These are phyloP conservation scores for Penicillium sp. DNA, from an alignment of 2,329 filamentous ascomycete species.

Conservation along the genomic window DNA sequence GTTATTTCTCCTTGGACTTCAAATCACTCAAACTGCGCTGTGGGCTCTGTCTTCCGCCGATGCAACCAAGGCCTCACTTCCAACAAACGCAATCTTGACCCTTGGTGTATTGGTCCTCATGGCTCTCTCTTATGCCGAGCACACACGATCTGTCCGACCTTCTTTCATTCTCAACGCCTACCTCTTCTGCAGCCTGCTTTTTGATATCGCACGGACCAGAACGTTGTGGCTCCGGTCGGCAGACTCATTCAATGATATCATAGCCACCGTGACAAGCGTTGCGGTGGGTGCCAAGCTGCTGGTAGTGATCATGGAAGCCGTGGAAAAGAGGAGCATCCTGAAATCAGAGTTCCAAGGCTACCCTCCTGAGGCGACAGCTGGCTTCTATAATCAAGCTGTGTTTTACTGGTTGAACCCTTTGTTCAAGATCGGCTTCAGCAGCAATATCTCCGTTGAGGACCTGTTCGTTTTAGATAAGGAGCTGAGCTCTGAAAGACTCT, in stretches of 20 bases:
- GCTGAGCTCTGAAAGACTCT: slow-evolving; percentile 43
- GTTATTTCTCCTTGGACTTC: slow-evolving; percentile 33
- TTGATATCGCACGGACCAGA: slow-evolving; percentile 49
- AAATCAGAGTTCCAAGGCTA: slow-evolving; percentile 39
- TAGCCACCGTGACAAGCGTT: slow-evolving; percentile 47
- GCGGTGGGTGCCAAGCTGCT: slow-evolving; percentile 46
- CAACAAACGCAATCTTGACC: slow-evolving; percentile 32
- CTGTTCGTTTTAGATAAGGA: slow-evolving; percentile 49
- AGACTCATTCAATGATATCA: slow-evolving; percentile 30
- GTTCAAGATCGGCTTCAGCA: slow-evolving; percentile 51
- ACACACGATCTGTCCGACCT: slow-evolving; percentile 46
- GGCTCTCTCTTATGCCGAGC: slow-evolving; percentile 50
- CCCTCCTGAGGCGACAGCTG: slow-evolving; percentile 55
- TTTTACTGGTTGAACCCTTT: slow-evolving; percentile 59
- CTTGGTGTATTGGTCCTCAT: slow-evolving; percentile 33
- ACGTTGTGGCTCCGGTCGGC: slow-evolving; percentile 44
- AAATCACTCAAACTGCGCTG: slow-evolving; percentile 39
- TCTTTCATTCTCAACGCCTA: slow-evolving; percentile 52
- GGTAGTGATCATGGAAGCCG: slow-evolving; percentile 47
- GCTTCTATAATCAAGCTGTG: slow-evolving; percentile 50
- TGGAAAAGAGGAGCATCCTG: slow-evolving; percentile 47
- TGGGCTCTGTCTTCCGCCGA: slow-evolving; percentile 35
- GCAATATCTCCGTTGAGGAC: slow-evolving; percentile 46
- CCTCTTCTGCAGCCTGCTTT: slow-evolving; percentile 46
- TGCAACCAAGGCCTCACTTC: slow-evolving; percentile 37